Evolutionary conservation across 2,329 filamentous ascomycete genomes (phyloP).

Genomic region (Thermothelomyces thermophilus): DNA sequence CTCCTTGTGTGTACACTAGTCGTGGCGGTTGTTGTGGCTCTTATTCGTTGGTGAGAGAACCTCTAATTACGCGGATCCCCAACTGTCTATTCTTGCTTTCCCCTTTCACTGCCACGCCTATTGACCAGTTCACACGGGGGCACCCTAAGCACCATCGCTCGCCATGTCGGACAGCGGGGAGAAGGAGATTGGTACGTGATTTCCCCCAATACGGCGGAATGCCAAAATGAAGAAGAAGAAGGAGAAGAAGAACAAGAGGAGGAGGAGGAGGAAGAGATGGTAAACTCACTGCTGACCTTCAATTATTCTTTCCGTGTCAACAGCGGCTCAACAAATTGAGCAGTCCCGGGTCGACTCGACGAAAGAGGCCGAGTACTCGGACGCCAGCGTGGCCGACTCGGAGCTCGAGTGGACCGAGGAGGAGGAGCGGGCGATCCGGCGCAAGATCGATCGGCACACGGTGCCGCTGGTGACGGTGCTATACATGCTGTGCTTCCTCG

Average conservation of each 20-base stretch:
- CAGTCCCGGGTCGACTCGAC: constrained; percentile 5
- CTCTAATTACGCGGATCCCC: too few relatives aligned
- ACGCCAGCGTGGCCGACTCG: constrained; percentile 15
- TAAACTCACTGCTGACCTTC: not conserved
- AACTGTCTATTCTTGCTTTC: not conserved
- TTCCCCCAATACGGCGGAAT: not conserved
- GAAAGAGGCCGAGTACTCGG: constrained; percentile 16
- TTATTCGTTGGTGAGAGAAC: too few relatives aligned
- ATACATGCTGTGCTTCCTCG: constrained; percentile 40
- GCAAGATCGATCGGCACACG: constrained; percentile 46
- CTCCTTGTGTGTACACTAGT: too few relatives aligned
- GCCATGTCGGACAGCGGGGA: constrained; percentile 13
- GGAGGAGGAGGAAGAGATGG: too few relatives aligned
- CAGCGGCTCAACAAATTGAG: constrained; percentile 4
- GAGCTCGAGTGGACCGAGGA: constrained; percentile 42
- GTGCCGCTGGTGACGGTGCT: constrained; percentile 47
- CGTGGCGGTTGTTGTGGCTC: too few relatives aligned
- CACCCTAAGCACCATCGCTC: not conserved
- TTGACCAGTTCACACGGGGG: not conserved
- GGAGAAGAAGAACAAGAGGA: not conserved
- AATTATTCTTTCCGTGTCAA: not conserved
- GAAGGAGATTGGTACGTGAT: constrained; percentile 20
- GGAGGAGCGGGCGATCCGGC: constrained; percentile 43
- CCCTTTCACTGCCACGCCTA: not conserved
- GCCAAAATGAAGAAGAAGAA: not conserved